A percentile compares a stretch with the other conserved stretches of the same genome.
phyloP scores from a whole-genome alignment of 1,284 basidiomycete species.

The Naganishia sp. region DNA sequence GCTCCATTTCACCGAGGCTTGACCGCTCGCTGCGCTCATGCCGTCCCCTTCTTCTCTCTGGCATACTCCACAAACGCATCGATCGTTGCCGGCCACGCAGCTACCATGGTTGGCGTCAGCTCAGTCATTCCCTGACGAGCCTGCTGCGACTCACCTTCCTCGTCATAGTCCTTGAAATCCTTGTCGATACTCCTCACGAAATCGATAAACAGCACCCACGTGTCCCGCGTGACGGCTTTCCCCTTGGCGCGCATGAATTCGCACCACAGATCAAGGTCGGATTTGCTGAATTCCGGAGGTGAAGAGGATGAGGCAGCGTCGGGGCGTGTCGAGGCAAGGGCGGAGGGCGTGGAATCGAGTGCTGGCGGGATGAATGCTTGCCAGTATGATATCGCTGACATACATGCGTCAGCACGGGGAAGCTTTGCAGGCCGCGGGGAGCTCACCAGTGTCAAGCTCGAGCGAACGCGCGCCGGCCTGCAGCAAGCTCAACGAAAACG shows the following conservation, averaged over 20 bases:
- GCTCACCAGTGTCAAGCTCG: conserved; percentile 56
- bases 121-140: neutral
- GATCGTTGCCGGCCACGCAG: conserved; percentile 54
- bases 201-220: conserved; percentile 77
- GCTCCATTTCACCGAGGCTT: too few species aligned
- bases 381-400: conserved; percentile 79
- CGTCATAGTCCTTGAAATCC: conserved; percentile 77
- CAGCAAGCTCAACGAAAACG: conserved; percentile 77
- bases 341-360: conserved; percentile 68
- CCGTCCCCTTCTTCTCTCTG: conserved; percentile 34
- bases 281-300: conserved; percentile 64
- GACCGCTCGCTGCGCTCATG: neutral
- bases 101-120: conserved; percentile 33
- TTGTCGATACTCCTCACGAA: conserved; percentile 73
- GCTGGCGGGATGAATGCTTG: conserved; percentile 76
- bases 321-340: conserved; percentile 54
- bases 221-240: conserved; percentile 89
- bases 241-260: conserved; percentile 70
- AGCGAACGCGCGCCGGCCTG: conserved; percentile 64
- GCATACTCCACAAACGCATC: conserved; percentile 55
- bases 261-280: conserved; percentile 78
- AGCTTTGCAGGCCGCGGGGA: neutral
- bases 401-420: conserved; percentile 42
- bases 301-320: conserved; percentile 42
- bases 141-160: conserved; percentile 65